Base-by-base conservation (phyloP, 352 stramenopile genomes). In the Globisporangium alternatum region DNA sequence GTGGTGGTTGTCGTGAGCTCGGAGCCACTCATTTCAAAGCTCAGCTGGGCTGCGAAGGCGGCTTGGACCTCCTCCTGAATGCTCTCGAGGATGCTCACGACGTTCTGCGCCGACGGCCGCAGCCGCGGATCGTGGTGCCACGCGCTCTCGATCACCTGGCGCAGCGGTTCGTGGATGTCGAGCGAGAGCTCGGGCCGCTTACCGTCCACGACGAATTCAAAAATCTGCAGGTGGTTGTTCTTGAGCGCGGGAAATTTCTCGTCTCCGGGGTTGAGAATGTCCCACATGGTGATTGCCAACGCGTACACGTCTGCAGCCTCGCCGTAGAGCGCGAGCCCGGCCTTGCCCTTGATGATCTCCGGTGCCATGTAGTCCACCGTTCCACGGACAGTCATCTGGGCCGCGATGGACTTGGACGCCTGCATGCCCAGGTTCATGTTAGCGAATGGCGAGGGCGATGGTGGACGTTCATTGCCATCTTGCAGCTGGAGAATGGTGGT, bases 311-410 rank as follows among this genome's bases (percentile, higher is more conserved):
- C 86, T 0, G 85, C 83, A 33, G 78, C 77, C 52, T 93, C 79
- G 19, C 64, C 80, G 60, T 93, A 95, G 19, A 51, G 31, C 3
- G 77, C 80, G 2, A 80, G 12, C 0, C 80, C 83, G 3, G 66
- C 74, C 25, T 78, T 77, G n/a, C 82, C 80, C 7, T 91, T 81
- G 59, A 95, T 90, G 58, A 95, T 73, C 43, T 95, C 84, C 3
- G 83, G 83, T 6, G 86, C 83, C 86, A 94, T 94, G 69, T 91
- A 92, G 47, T 88, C 75, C 3, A 89, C 82, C 0, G 84, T 92
- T 3, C 84, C 84, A 54, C 83, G 77, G 25, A 95, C 83, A 1
- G 78, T 85, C 80, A 89, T 84, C 30, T 58, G 60, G 10, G 41
- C 53, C 17, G 45, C 30, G 7, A 54, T 70, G 22, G 30, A 62